phyloP scores from a whole-genome alignment of 2,329 filamentous ascomycete species.

The Sporothrix variecibatus region DNA sequence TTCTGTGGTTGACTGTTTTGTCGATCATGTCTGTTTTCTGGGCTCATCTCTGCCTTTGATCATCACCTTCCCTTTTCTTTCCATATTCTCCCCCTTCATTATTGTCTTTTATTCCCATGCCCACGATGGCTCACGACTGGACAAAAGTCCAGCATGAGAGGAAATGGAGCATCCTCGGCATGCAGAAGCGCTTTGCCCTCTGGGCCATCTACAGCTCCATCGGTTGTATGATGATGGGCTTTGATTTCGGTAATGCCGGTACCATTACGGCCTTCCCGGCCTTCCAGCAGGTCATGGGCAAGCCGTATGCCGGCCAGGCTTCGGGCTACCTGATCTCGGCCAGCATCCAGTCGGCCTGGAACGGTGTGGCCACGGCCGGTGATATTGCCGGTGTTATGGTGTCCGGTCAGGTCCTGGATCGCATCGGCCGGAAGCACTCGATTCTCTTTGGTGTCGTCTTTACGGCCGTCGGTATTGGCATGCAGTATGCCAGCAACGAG shows the following conservation, averaged over 20 bases:
- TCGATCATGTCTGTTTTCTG: not conserved
- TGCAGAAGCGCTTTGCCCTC: conserved; percentile 27
- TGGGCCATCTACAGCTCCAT: conserved; percentile 28
- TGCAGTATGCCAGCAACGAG: conserved; percentile 33
- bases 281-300: conserved; percentile 28
- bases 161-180: conserved; percentile 26
- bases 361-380: conserved; percentile 26
- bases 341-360: conserved; percentile 22
- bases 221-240: conserved; percentile 30
- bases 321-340: conserved; percentile 28
- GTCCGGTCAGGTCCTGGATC: conserved; percentile 25
- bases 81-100: not conserved
- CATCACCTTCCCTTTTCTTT: not conserved
- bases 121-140: conserved; percentile 15
- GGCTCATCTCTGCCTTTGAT: not conserved
- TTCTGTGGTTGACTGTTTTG: not conserved
- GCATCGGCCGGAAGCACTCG: conserved; percentile 29
- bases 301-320: conserved; percentile 24
- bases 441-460: conserved; percentile 35
- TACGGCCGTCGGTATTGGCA: conserved; percentile 36
- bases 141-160: conserved; percentile 23
- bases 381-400: conserved; percentile 26
- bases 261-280: conserved; percentile 23
- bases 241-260: conserved; percentile 14
- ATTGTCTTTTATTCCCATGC: not conserved